Conservation (phyloP, 306 rosid species). For the Lathyrus sativus region DNA sequence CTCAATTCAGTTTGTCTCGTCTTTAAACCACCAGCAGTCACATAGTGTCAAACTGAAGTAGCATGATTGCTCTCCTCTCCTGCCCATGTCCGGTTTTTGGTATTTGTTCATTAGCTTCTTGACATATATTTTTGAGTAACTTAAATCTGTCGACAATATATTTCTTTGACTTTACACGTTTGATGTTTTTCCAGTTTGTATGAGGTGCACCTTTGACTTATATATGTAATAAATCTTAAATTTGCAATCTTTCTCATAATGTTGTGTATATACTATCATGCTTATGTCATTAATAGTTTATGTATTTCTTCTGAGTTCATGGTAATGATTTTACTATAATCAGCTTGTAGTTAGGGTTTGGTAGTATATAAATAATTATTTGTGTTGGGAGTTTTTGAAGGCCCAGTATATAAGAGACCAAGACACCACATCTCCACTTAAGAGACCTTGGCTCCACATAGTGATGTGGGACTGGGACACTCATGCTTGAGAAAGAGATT, state of each 20-base stretch:
- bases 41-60: constrained; percentile 12
- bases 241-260: constrained; percentile 30
- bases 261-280: constrained; percentile 11
- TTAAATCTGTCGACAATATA: not conserved
- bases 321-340: constrained; percentile 9
- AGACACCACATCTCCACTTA: not conserved
- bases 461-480: not conserved
- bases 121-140: not conserved
- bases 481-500: not conserved
- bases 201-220: constrained; percentile 21
- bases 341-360: not conserved
- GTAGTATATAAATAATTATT: constrained; percentile 9
- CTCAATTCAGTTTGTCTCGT: constrained; percentile 18
- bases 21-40: constrained; percentile 23
- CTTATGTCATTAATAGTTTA: constrained; percentile 1
- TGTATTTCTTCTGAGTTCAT: constrained; percentile 21
- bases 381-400: not conserved
- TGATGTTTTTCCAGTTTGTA: not conserved
- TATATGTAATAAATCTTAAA: constrained; percentile 6
- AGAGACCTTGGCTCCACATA: not conserved
- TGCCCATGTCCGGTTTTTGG: not conserved
- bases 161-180: not conserved
- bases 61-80: not conserved
- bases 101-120: too few species aligned
- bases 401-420: too few species aligned